These are phyloP conservation scores for Mortierella sp. DNA, from an alignment of 371 early-diverging fungal genomes.

Conservation along the genomic window DNA sequence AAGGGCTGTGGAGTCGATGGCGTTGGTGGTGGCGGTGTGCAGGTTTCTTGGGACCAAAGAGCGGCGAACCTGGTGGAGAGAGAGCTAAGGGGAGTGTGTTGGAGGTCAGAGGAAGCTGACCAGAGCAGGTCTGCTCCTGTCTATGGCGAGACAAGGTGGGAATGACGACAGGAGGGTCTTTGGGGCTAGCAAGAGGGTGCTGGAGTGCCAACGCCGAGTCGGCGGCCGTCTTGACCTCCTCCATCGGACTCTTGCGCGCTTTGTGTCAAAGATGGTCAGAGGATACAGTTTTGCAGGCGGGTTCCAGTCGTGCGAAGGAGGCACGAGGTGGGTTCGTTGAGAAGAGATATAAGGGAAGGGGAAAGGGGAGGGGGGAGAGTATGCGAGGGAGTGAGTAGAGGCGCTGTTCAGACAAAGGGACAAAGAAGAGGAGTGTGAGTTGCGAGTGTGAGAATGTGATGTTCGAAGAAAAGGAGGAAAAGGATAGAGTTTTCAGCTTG, in stretches of 20 bases:
- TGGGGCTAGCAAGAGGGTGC: conserved; percentile 49
- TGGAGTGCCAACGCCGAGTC: conserved; percentile 38
- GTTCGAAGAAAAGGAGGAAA: too few relatives aligned
- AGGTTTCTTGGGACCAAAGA: conserved; percentile 9
- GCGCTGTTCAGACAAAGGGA: too few relatives aligned
- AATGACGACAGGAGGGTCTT: conserved; percentile 46
- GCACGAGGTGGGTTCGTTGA: conserved; percentile 1
- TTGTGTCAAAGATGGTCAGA: neutral
- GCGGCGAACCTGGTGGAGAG: conserved; percentile 45
- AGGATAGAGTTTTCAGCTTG: too few relatives aligned
- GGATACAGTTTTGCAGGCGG: conserved; percentile 10
- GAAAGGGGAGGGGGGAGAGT: neutral
- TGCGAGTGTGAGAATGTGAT: too few relatives aligned
- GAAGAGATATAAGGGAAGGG: neutral
- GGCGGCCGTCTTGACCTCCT: conserved; percentile 20
- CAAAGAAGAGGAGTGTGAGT: too few relatives aligned
- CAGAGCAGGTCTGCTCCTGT: conserved; percentile 11
- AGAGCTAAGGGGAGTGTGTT: conserved; percentile 30
- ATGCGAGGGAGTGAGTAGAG: neutral
- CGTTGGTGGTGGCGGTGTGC: conserved; percentile 11
- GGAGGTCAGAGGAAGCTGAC: conserved; percentile 36
- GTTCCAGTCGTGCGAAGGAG: neutral
- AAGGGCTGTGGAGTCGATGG: conserved; percentile 15
- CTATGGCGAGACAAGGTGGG: conserved; percentile 45
- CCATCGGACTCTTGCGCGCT: conserved; percentile 19